Evolutionary conservation across 1,284 basidiomycete species (phyloP).

Genomic region (Ganoderma sinense): DNA sequence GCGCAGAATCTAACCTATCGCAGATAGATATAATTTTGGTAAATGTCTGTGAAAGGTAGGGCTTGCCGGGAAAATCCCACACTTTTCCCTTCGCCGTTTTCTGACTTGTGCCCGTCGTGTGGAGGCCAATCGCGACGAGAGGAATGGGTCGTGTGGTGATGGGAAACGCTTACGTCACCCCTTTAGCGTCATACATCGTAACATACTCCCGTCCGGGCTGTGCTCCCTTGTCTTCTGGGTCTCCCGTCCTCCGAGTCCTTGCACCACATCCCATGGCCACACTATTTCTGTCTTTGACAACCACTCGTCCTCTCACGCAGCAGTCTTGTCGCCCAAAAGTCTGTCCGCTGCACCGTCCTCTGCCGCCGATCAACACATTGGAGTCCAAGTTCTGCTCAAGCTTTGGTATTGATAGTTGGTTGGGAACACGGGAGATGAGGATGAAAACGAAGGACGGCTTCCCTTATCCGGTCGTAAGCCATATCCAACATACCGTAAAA

Average conservation of each 20-base stretch:
- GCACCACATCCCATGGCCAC: background rate
- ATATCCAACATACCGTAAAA: background rate
- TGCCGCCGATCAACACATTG: background rate
- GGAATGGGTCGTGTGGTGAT: background rate
- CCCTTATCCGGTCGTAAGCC: background rate
- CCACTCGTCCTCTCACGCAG: background rate
- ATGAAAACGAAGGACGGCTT: background rate
- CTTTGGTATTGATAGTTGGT: background rate
- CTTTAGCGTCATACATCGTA: background rate
- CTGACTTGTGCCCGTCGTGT: too few species aligned
- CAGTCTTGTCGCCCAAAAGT: background rate
- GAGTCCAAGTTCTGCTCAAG: background rate
- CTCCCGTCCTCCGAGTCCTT: too few species aligned
- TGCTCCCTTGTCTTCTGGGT: too few species aligned
- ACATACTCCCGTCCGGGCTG: too few species aligned
- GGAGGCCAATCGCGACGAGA: background rate
- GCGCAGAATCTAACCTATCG: too few species aligned
- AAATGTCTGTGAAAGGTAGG: too few species aligned
- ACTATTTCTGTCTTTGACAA: background rate
- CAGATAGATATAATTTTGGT: too few species aligned
- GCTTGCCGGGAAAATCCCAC: too few species aligned
- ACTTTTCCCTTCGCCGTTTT: too few species aligned
- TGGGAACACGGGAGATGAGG: background rate
- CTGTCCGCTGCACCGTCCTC: background rate
- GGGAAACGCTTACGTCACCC: background rate